Base-by-base conservation (phyloP, 306 rosid genomes). In the Glycine soja region DNA sequence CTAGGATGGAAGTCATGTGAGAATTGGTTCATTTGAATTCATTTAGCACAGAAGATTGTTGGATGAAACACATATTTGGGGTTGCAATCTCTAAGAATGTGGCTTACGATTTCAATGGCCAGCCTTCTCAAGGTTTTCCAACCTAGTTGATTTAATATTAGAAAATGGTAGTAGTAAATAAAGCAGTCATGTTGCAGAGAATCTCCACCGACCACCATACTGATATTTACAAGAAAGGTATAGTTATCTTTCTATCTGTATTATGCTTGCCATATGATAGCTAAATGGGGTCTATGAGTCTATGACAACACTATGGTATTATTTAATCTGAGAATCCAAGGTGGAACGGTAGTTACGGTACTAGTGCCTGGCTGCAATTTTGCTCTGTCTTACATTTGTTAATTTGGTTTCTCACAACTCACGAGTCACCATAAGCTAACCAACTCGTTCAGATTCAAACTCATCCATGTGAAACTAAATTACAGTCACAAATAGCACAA, bases 241-340 rank as follows among this genome's bases (percentile, higher is more conserved):
- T 36, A 75, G 30, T 19, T 6, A 56, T 45, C 79, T 67, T 57
- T 74, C 62, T 57, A 57, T 50, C 65, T 57, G 50, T 78, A 57
- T 54, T n/a, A 13, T 16, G 80, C 74, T 6, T 32, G 7, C 50
- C 8, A 42, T 42, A 10, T 64, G 51, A 48, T 77, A 65, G 24
- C 30, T 34, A 36, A 47, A 13, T 3, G 81, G 73, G 72, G 80
- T 19, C 59, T 59, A 46, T 34, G 48, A 16, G 30, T 48, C 58
- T 70, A 46, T 69, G 45, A 8, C 12, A 46, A 74, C 34, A 63
- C 8, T 64, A 53, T 53, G 45, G 30, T 52, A 67, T 52, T 62
- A 72, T 77, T 72, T 63, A 72, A 62, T 72, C 12, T 6, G 53
- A 54, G 80, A 81, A 81, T 54, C 79, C 75, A 72, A 72, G 70